Conservation (phyloP, 305 asterid genomes). For the Fraxinus baroniana region DNA sequence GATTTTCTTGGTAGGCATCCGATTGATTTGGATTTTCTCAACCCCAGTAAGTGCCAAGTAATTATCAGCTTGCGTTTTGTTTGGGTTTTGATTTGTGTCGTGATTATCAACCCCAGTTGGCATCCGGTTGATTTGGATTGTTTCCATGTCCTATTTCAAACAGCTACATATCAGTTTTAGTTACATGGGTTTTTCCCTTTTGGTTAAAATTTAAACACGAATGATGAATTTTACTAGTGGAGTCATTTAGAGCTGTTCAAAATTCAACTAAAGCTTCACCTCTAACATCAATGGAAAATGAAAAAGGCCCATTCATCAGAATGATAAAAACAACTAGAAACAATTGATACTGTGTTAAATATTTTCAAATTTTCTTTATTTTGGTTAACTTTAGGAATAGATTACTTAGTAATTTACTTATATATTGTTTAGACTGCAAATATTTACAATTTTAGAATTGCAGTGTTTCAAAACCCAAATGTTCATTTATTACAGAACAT, state of each 20-base stretch:
- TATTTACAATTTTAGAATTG: neutral
- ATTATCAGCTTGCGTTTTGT: no score
- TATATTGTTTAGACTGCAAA: neutral
- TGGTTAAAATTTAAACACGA: no score
- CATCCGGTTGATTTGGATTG: no score
- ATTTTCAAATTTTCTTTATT: neutral
- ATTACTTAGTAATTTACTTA: neutral
- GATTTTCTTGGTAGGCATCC: no score
- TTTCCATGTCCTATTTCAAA: no score
- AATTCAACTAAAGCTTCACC: conserved; percentile 70
- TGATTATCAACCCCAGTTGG: no score
- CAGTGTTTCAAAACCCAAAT: neutral
- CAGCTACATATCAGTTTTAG: no score
- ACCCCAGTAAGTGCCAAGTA: no score
- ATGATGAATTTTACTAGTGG: conserved; percentile 30
- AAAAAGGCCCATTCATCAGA: neutral
- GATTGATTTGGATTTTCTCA: no score
- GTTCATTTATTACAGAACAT: neutral
- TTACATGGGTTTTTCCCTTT: no score
- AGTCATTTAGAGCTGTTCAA: conserved; percentile 55
- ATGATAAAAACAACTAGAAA: neutral
- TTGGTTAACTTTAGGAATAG: neutral
- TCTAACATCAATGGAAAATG: conserved; percentile 29
- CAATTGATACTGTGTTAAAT: neutral
- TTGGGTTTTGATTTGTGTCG: no score